Conservation (phyloP, 805 yeast genomes). For the Kuraishia piskuri region DNA sequence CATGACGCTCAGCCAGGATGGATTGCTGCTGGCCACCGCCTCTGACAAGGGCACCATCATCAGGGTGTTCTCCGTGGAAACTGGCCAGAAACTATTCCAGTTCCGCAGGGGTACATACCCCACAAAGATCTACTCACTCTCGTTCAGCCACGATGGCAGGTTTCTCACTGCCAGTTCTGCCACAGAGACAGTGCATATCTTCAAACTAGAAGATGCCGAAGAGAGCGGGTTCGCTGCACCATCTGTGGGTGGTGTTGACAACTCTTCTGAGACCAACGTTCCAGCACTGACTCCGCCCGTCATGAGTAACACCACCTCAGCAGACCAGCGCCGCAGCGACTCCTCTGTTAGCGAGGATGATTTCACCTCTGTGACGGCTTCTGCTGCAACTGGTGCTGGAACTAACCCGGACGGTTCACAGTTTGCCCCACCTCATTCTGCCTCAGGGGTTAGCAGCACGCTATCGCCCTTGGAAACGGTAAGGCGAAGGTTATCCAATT, state of each 20-base stretch:
- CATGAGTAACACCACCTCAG: not conserved
- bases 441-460: not conserved
- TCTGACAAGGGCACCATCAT: conserved; percentile 88
- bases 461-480: not conserved
- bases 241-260: conserved; percentile 5
- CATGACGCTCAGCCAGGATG: conserved; percentile 65
- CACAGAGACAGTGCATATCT: conserved; percentile 89
- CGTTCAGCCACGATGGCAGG: conserved; percentile 68
- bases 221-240: conserved; percentile 9
- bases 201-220: conserved; percentile 53
- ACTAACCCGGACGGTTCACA: not conserved
- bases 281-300: not conserved
- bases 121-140: conserved; percentile 72
- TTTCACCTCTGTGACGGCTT: not conserved
- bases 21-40: conserved; percentile 81
- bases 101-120: conserved; percentile 88
- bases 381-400: not conserved
- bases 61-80: conserved; percentile 69
- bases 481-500: not conserved
- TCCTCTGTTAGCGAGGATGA: conserved; percentile 9
- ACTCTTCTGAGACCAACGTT: not conserved
- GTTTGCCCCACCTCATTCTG: not conserved
- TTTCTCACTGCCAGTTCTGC: conserved; percentile 81
- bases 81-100: conserved; percentile 65
- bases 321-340: conserved; percentile 2